Evolutionary conservation across 1,139 yeast genomes (phyloP).

Genomic region (Kazachstania sp.): DNA sequence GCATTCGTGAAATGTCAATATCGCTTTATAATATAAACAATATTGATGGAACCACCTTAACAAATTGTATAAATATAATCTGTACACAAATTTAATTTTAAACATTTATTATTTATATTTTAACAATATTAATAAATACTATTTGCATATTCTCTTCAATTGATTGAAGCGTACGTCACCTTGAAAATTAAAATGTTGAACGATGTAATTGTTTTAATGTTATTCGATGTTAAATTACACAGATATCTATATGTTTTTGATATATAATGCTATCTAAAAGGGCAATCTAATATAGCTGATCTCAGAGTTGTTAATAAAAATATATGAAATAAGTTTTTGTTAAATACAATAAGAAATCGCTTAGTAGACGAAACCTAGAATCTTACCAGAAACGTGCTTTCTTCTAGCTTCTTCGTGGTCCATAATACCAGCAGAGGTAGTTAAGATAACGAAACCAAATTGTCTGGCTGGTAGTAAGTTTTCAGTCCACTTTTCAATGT

Average conservation of each 20-base stretch:
- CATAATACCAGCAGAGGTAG: slow-evolving; percentile 99
- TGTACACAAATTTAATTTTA: background rate
- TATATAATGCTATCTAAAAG: background rate
- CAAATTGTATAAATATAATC: background rate
- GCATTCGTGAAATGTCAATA: background rate
- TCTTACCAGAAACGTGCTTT: slow-evolving; percentile 98
- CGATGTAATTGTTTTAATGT: background rate
- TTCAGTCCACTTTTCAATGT: slow-evolving; percentile 96
- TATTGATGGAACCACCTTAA: no score
- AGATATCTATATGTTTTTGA: background rate
- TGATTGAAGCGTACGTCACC: no score
- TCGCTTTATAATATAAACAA: no score
- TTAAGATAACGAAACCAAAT: slow-evolving; percentile 92
- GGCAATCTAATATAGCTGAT: background rate
- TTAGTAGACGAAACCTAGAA: slow-evolving; percentile 91
- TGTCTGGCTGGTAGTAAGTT: slow-evolving; percentile 98
- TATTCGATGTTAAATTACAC: slow-evolving; percentile 1
- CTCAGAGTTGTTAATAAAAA: background rate
- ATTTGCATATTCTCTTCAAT: background rate
- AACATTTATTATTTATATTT: background rate
- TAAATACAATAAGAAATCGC: slow-evolving; percentile 1
- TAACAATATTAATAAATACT: background rate
- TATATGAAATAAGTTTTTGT: background rate
- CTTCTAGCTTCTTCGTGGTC: slow-evolving; percentile 99
- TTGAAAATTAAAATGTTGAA: background rate